Evolutionary conservation across 139 green algal genomes (phyloP).

Genomic region (Chlamydomonas asymmetrica): DNA sequence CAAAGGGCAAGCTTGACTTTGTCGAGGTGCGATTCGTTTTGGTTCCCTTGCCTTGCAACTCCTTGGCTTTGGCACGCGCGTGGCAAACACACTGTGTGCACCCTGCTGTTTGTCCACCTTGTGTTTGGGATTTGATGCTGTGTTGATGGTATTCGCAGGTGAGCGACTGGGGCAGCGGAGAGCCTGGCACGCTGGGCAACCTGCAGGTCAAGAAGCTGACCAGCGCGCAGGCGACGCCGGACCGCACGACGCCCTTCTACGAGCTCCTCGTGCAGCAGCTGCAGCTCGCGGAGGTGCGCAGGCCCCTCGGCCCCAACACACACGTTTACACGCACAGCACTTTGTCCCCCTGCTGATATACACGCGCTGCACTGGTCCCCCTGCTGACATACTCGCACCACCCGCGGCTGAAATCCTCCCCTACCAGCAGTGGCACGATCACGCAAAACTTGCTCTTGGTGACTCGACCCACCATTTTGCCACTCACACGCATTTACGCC

Average conservation of each 20-base stretch:
- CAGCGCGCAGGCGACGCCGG: not conserved
- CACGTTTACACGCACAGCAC: not conserved
- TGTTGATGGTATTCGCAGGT: constrained; percentile 1
- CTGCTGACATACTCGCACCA: not conserved
- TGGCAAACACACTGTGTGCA: not conserved
- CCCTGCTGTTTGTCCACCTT: not conserved
- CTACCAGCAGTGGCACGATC: not conserved
- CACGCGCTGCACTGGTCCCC: not conserved
- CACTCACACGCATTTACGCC: too few relatives aligned
- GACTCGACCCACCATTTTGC: not conserved
- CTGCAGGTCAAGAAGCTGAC: not conserved
- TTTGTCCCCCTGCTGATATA: not conserved
- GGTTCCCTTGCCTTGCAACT: not conserved
- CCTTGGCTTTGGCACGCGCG: not conserved
- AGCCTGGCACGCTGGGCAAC: constrained; percentile 12
- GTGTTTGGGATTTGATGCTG: not conserved
- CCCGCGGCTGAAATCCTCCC: not conserved
- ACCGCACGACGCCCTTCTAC: constrained; percentile 3
- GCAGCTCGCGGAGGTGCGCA: constrained; percentile 14
- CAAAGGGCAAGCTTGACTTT: constrained; percentile 18
- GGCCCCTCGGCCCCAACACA: too few relatives aligned
- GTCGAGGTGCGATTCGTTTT: constrained; percentile 3
- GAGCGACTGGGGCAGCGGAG: constrained; percentile 17
- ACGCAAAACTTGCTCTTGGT: not conserved
- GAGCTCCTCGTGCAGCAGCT: constrained; percentile 17